phyloP scores from a whole-genome alignment of 768 basidiomycete genomes.

The Kwoniella sp. region DNA sequence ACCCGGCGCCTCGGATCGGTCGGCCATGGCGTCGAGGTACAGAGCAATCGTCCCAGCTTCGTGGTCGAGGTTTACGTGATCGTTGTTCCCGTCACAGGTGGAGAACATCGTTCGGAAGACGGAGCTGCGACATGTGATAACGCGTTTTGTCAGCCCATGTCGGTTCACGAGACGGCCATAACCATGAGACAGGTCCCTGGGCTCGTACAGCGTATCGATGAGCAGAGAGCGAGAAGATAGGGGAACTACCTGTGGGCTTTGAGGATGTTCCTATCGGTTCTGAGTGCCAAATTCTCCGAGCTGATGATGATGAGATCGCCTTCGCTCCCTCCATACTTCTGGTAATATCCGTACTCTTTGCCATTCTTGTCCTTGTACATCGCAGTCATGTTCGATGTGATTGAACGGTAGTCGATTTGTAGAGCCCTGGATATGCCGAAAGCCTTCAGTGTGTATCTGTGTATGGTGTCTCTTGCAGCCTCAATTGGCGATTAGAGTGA shows the following conservation, averaged over 20 bases:
- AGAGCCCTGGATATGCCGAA: too few species aligned
- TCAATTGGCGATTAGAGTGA: too few species aligned
- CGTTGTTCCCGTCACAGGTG: not conserved
- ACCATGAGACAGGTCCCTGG: too few species aligned
- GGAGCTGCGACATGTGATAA: conserved; percentile 1
- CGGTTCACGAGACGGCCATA: too few species aligned
- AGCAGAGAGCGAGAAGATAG: too few species aligned
- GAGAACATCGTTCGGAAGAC: conserved; percentile 22
- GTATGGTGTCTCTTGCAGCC: too few species aligned
- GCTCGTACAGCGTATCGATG: too few species aligned
- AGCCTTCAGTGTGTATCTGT: too few species aligned
- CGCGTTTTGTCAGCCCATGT: not conserved
- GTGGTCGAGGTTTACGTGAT: conserved; percentile 1
- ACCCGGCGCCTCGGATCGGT: not conserved
- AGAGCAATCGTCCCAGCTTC: not conserved
- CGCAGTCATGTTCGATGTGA: not conserved
- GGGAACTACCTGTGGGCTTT: conserved; percentile 10
- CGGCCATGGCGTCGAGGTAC: not conserved
- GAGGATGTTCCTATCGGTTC: not conserved
- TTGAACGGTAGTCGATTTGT: too few species aligned
- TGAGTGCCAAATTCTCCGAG: conserved; percentile 9
- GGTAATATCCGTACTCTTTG: conserved; percentile 17
- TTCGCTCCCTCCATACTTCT: not conserved
- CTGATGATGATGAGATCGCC: conserved; percentile 19
- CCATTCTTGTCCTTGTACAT: not conserved